Evolutionary conservation across 2,329 filamentous ascomycete species (phyloP).

Genomic region (Aspergillus amoenus): DNA sequence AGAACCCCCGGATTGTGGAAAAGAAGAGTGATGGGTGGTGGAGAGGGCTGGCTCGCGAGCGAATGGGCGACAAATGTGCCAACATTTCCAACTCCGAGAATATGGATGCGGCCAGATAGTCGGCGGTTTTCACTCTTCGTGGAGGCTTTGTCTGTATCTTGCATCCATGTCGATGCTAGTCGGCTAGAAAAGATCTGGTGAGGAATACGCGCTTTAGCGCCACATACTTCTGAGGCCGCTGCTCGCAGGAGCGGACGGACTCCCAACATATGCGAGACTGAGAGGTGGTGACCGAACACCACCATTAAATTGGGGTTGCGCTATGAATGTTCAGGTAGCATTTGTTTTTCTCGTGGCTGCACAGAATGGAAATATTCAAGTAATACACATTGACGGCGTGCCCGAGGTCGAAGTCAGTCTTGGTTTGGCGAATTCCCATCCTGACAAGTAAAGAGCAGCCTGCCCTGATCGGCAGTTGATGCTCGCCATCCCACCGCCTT

Average conservation of each 20-base stretch:
- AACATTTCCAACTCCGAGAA: slow-evolving; percentile 75
- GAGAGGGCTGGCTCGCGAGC: slow-evolving; percentile 65
- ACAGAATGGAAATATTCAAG: not conserved
- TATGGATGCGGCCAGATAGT: slow-evolving; percentile 48
- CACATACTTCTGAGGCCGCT: slow-evolving; percentile 19
- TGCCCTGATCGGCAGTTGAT: no score
- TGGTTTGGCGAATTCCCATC: not conserved
- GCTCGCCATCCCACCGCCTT: slow-evolving; percentile 14
- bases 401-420: not conserved
- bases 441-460: not conserved
- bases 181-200: slow-evolving; percentile 12
- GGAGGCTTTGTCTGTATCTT: slow-evolving; percentile 25
- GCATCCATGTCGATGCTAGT: slow-evolving; percentile 28
- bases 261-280: slow-evolving; percentile 37
- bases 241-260: slow-evolving; percentile 35
- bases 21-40: slow-evolving; percentile 74
- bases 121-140: slow-evolving; percentile 19
- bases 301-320: not conserved
- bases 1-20: slow-evolving; percentile 53
- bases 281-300: slow-evolving; percentile 19
- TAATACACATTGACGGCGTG: not conserved
- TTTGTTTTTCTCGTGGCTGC: not conserved
- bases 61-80: slow-evolving; percentile 73
- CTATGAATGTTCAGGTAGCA: not conserved
- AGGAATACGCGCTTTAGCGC: not conserved